Base-by-base conservation (phyloP, 352 stramenopile genomes). In the Phytophthora constricta region DNA sequence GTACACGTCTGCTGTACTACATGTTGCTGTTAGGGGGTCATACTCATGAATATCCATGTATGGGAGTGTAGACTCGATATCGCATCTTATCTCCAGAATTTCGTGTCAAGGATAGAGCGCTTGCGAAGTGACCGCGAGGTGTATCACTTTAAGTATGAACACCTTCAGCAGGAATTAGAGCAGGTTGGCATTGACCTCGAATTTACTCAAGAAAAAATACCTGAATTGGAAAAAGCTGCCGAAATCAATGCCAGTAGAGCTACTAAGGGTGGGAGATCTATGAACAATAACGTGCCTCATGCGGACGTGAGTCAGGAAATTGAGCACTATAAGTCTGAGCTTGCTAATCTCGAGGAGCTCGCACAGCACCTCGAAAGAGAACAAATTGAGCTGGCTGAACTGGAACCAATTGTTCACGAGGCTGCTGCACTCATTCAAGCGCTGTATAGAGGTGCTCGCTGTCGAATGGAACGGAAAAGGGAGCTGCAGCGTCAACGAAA, bases 341-440 rank as follows among this genome's bases (percentile, higher is more conserved):
- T 78, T 2, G 61, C 68, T 19, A 63, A 71, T 1, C 62, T 87
- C n/a, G 52, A 61, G 8, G 37, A 28, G 16, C 34, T 59, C 0
- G 51, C 47, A 1, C 34, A 4, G 1, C 23, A 58, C 19, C 58
- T 84, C 2, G 39, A 68, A 20, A 33, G 49, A 13, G 19, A 62
- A 14, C 19, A 71, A 14, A n/a, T 39, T 1, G 22, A 67, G 39
- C 22, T 87, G 7, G 1, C 33, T 28, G 54, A 65, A 1, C 42
- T 71, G 4, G 42, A 77, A 4, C 67, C 66, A 20, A 64, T 79
- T 4, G 56, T 74, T 16, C 65, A 70, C 19, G 27, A 47, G 11
- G 79, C 79, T 16, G 72, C 72, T 4, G 51, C 46, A 5, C 27
- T 72, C 4, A 80, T 89, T n/a, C 77, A 86, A 20, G 60, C 60